Base-by-base conservation (phyloP, 192 early-diverging fungal species). In the Backusella westeae region DNA sequence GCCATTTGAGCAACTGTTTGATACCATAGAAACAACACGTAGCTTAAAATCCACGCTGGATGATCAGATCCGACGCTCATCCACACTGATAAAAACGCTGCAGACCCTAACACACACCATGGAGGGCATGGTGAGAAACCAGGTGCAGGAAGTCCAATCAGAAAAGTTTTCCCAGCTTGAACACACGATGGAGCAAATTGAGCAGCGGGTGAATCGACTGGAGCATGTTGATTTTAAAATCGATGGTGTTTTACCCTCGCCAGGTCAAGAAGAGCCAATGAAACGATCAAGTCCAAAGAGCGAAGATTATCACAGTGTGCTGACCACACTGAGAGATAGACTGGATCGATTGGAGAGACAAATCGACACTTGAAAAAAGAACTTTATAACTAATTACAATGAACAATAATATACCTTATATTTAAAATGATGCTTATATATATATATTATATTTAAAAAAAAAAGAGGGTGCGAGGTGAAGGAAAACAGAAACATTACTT, bases 101-200 rank as follows among this genome's bases (percentile, higher is more conserved):
- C 92, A 93, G 76, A 81, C 89, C 0, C 83, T 82, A 32, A 90
- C 89, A 6, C 85, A 86, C 17, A 93, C 92, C 89, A 92, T 95
- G 53, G 93, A 95, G 79, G 89, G 86, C 12, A 83, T 95, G 44
- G 92, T 95, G 14, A 82, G 88, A 15, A 81, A 80, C 3, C 92
- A 93, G 74, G 89, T 95, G 71, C 78, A 91, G 49, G 92, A 94
- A 53, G 86, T 91, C 80, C 90, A 94, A 73, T 82, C 90, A 83
- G 78, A 84, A 63, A 63, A 90, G 73, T 72, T 86, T 83, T 81
- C 82, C 36, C 80, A 88, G 79, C 80, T 84, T 78, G 80, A 87
- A 72, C 38, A 82, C 73, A 69, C 76, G 75, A 72, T 81, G 84
- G 78, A 86, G 23, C 69, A 75, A n/a, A 52, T 80, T 26, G 52